phyloP scores from a whole-genome alignment of 345 rosid species.

The Eutrema heterophyllum region DNA sequence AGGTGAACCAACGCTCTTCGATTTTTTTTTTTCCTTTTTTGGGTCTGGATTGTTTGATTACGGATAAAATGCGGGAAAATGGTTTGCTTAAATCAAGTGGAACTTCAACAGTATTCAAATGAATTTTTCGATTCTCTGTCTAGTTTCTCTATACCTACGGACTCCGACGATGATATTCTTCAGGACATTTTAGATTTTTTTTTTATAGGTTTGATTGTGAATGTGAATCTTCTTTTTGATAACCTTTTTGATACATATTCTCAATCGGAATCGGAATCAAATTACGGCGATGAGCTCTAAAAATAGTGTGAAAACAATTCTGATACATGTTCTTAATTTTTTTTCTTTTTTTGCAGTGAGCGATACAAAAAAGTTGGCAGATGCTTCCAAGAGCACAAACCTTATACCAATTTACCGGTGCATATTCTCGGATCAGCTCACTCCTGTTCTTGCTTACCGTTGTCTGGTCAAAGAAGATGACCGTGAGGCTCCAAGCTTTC shows the following conservation, averaged over 20 bases:
- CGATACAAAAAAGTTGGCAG: conserved; percentile 42
- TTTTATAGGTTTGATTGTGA: conserved; percentile 4
- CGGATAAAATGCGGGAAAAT: conserved; percentile 24
- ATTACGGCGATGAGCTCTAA: neutral
- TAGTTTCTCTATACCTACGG: neutral
- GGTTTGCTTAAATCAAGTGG: neutral
- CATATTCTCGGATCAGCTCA: conserved; percentile 84
- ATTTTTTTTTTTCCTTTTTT: neutral
- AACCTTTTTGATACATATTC: neutral
- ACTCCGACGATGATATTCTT: neutral
- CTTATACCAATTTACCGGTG: conserved; percentile 64
- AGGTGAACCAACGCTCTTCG: conserved; percentile 34
- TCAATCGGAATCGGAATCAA: neutral
- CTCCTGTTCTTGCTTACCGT: conserved; percentile 82
- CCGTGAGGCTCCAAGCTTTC: conserved; percentile 84
- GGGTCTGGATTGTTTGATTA: conserved; percentile 19
- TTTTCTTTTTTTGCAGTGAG: conserved; percentile 29
- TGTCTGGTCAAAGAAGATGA: conserved; percentile 87
- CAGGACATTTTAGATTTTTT: neutral
- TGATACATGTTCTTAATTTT: neutral
- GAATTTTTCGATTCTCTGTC: neutral
- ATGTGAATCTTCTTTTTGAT: neutral
- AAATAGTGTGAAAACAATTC: neutral
- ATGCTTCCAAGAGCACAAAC: conserved; percentile 60
- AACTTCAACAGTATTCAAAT: neutral